Conservation (phyloP, 208 protist genomes). For the Porcisia deanei region DNA sequence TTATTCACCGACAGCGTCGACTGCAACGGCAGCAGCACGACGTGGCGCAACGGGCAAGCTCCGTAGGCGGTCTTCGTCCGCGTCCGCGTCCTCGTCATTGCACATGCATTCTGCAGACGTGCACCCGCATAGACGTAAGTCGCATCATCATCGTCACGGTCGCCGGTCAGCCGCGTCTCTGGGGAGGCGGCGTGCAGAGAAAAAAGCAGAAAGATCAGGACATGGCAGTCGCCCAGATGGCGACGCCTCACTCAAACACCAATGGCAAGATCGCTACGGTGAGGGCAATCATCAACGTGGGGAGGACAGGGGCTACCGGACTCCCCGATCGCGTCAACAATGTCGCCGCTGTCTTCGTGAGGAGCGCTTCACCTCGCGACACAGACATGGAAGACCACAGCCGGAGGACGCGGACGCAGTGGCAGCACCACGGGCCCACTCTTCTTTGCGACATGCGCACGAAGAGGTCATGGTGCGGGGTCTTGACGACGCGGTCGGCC, state of each 20-base stretch:
- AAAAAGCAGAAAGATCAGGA: background rate
- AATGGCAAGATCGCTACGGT: background rate
- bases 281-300: background rate
- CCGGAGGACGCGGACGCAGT: background rate
- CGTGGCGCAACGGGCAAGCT: background rate
- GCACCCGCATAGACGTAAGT: slow-evolving; percentile 1
- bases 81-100: background rate
- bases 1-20: background rate
- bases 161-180: background rate
- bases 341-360: background rate
- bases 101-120: background rate
- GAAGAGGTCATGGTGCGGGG: background rate
- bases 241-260: background rate
- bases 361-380: background rate
- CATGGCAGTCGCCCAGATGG: background rate
- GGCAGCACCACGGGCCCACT: background rate
- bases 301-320: background rate
- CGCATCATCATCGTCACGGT: background rate
- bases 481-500: background rate
- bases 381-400: background rate
- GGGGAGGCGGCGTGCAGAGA: background rate
- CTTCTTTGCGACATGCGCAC: background rate
- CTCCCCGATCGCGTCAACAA: slow-evolving; percentile 2
- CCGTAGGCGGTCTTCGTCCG: background rate
- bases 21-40: background rate